A percentile compares a stretch with the other conserved stretches of the same genome.
Evolutionary conservation across 352 stramenopile genomes (phyloP).

Genomic region (Phytophthora cactorum): DNA sequence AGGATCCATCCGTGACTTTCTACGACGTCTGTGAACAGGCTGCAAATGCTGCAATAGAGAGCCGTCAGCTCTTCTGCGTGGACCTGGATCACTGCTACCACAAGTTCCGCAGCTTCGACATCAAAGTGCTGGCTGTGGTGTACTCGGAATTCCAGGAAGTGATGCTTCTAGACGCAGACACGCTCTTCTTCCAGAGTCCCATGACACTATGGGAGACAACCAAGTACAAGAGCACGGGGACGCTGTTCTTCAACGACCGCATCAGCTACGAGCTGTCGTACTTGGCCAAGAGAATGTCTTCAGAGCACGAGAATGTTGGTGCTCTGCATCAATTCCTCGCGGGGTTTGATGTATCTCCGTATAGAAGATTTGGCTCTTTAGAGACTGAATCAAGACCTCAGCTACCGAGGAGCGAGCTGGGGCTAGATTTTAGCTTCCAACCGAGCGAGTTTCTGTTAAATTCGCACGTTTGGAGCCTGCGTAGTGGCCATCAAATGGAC

Average conservation of each 20-base stretch:
- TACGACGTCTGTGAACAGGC: constrained; percentile 62
- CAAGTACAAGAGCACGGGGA: constrained; percentile 49
- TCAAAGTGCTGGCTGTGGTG: constrained; percentile 55
- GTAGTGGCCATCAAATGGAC: constrained; percentile 57
- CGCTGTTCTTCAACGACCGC: constrained; percentile 67
- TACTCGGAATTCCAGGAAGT: constrained; percentile 54
- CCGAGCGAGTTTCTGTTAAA: constrained; percentile 42
- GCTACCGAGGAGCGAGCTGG: constrained; percentile 1
- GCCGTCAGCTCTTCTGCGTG: constrained; percentile 45
- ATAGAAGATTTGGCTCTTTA: constrained; percentile 7
- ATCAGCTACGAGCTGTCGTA: constrained; percentile 46
- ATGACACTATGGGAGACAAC: constrained; percentile 37
- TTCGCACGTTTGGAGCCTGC: constrained; percentile 44
- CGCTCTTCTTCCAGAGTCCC: constrained; percentile 54
- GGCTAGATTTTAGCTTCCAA: constrained; percentile 34
- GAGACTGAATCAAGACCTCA: constrained; percentile 3
- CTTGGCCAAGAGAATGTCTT: constrained; percentile 23
- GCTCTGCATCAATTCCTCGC: constrained; percentile 48
- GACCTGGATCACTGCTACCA: constrained; percentile 47
- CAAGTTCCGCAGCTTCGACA: constrained; percentile 58
- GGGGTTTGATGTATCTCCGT: constrained; percentile 44
- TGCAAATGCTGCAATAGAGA: constrained; percentile 8
- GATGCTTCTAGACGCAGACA: constrained; percentile 62
- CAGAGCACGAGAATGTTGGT: constrained; percentile 6
- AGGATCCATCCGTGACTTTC: constrained; percentile 38